Evolutionary conservation across 2,329 filamentous ascomycete genomes (phyloP), one percentile per base, ranked within the genome.

Genomic region (Penicillium aurantiogriseum): DNA sequence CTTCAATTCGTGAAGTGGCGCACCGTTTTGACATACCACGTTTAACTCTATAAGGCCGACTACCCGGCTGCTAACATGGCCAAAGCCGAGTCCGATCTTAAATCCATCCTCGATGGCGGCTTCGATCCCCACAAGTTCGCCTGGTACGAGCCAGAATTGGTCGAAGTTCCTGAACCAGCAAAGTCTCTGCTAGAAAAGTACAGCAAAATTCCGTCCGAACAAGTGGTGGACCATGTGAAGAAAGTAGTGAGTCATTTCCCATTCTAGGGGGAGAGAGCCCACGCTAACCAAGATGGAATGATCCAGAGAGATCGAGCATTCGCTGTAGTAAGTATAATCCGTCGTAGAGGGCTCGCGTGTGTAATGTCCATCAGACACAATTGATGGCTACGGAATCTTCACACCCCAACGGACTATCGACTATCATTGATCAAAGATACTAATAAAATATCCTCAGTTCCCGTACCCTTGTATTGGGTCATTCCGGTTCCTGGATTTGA

Each of bases 391-490:
- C 35, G 13, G 23, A 21, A 6, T 39, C 13, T 21, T 48, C 31
- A 25, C 9, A 8, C 8, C 15, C 21, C 11, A 10, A 17, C 2
- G n/a, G n/a, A 23, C 4, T 11, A 23, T 1, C 31, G 11, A 33
- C 11, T 33, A 13, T 33, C 15, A 35, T 17, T 35, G 29, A 27
- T 5, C 13, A 21, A 44, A 51, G 13, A 35, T 27, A 11, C 49
- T 51, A 15, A 43, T 25, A 23, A 33, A 33, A 36, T 5, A 6
- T 10, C 0, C 35, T 13, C 17, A 66, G 63, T 67, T 67, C 43
- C 66, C 65, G 0, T 68, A 68, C 27, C 63, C 66, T 10, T 68
- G 65, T 42, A 63, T 67, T 35, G 64, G 66, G 3, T 56, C 57
- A 33, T 67, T 64, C 46, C 55, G 59, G 2, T 68, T 68, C 29